Evolutionary conservation across 1,284 basidiomycete species (phyloP), one percentile per base, ranked within the genome.

Genomic region (Serendipita sp.): DNA sequence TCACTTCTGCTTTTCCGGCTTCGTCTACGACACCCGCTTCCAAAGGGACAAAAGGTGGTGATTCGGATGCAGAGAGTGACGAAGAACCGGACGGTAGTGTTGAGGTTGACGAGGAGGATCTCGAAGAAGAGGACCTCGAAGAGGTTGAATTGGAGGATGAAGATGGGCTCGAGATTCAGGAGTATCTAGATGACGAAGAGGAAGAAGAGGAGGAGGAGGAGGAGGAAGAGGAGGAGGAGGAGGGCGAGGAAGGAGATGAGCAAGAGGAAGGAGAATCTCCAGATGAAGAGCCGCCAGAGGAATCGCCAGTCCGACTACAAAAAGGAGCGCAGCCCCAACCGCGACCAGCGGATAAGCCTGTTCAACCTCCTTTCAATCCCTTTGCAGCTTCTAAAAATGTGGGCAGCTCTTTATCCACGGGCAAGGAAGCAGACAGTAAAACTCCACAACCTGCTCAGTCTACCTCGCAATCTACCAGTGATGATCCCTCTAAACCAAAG

Each of bases 391-490:
- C 78, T 79, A 49, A 75, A 81, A 58, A 78, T 79, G 10, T 82
- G 76, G 61, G 13, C 78, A 81, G 8, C 84, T 83, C 0, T 70
- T 77, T 4, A 79, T 81, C 47, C 85, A 83, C 65, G 85, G 84
- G 6, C 83, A 84, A 1, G 72, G 85, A 60, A 80, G 83, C 3
- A 78, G 70, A 61, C 1, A 38, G 35, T 2, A 38, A 38, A 38
- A 38, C 35, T 38, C n/a, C 45, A 15, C 34, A 15, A 10, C 42
- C n/a, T 15, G 49, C 44, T 53, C 26, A 43, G 30, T 3, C 47
- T 49, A 13, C 35, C 35, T 2, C 61, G 49, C 26, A 5, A 5
- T 43, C 17, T 53, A 58, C 50, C 22, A 55, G 64, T 8, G 42
- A 50, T 10, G 34, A 42, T n/a, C 15, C 29, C 12, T 17, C 45